phyloP scores from a whole-genome alignment of 352 stramenopile genomes.

The Albugo laibachii region DNA sequence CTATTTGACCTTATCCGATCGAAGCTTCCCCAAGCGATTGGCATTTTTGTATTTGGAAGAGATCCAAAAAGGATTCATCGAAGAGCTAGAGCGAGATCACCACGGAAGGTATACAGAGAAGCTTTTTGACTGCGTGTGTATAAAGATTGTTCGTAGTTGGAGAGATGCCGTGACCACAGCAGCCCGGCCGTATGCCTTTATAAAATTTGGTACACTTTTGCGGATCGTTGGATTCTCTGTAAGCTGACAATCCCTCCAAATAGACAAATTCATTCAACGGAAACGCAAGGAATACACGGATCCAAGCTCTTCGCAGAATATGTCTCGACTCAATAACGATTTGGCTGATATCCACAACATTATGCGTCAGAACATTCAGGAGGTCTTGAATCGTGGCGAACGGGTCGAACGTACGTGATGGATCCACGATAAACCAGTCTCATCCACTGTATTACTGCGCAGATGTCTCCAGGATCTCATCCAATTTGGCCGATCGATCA shows the following conservation, averaged over 20 bases:
- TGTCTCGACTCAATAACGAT: slow-evolving; percentile 93
- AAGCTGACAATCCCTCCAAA: not conserved
- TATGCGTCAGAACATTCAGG: slow-evolving; percentile 97
- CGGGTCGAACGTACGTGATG: slow-evolving; percentile 56
- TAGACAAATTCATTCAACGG: slow-evolving; percentile 93
- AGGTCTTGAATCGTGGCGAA: slow-evolving; percentile 84
- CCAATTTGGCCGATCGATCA: slow-evolving; percentile 81
- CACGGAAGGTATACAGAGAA: slow-evolving; percentile 31
- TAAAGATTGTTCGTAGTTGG: slow-evolving; percentile 27
- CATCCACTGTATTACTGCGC: slow-evolving; percentile 1
- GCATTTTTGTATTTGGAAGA: slow-evolving; percentile 97
- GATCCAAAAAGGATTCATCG: slow-evolving; percentile 84
- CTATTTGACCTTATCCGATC: slow-evolving; percentile 93
- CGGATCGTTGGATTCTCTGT: not conserved
- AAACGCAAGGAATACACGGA: slow-evolving; percentile 96
- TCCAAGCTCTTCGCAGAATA: slow-evolving; percentile 89
- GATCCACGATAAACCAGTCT: not conserved
- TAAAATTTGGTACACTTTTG: slow-evolving; percentile 84
- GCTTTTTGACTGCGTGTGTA: not conserved
- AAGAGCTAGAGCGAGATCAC: slow-evolving; percentile 87
- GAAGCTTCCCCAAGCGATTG: slow-evolving; percentile 92
- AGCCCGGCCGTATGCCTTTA: slow-evolving; percentile 95
- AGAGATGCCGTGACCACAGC: slow-evolving; percentile 86
- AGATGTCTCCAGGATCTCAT: slow-evolving; percentile 80
- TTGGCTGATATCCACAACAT: slow-evolving; percentile 97